Base-by-base conservation (phyloP, 139 green algal species). In the Coccomyxa sp. region DNA sequence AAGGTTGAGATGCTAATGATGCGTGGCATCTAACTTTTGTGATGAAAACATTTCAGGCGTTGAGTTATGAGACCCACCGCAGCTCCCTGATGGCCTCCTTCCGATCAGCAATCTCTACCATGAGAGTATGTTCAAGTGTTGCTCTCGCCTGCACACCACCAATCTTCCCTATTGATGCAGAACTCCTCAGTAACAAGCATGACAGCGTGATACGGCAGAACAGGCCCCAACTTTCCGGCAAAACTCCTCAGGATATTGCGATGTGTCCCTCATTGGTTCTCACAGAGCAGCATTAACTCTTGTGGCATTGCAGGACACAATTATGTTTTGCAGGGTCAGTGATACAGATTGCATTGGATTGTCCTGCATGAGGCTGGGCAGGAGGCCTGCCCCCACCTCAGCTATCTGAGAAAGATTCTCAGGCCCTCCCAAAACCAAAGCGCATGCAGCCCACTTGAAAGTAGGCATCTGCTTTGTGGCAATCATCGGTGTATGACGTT, bases 131-230 rank as follows among this genome's bases (percentile, higher is more conserved):
- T 31, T 82, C 60, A 59, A 82, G 79, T 23, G 60, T 77, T 1
- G 79, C 79, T 77, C 58, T 27, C 38, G 79, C 79, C 79, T 82
- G 79, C 11, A 38, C 31, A 13, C n/a, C 58, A 71, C 63, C 63
- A 71, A 71, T 21, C 18, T 71, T 21, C 63, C 18, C 63, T 71
- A 71, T 1, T 1, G 18, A 71, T 25, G 18, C 18, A 25, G 60
- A 16, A 68, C 60, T 25, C 16, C 14, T 16, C 60, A 14, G 16
- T 16, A 68, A 16, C 14, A 14, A 68, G 14, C 60, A 14, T 68
- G 15, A 68, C 15, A 16, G 15, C 60, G 14, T 68, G 60, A 68
- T 16, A 68, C 16, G 60, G 60, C 14, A 14, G 15, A 68, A 16
- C 60, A 68, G 16, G 60, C 15, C 15, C 60, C 14, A 68, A 14